Evolutionary conservation across 2,329 filamentous ascomycete species (phyloP).

Genomic region (Colletotrichum sublineola): DNA sequence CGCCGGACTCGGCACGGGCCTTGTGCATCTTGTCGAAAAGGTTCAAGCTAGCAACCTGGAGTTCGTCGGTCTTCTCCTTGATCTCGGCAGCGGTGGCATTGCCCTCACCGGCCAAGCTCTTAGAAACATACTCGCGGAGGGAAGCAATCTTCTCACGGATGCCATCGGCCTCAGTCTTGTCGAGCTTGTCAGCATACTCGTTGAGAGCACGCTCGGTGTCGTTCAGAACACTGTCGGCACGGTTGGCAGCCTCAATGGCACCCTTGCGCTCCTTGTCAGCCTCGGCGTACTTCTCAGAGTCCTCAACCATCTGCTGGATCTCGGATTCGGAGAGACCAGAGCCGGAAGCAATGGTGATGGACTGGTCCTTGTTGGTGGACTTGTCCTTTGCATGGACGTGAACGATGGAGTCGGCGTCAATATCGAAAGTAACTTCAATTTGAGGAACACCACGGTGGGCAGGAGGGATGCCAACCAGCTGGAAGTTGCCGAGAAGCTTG

Average conservation of each 20-base stretch:
- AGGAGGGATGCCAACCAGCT: conserved; percentile 96
- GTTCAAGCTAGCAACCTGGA: conserved; percentile 94
- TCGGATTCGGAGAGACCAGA: conserved; percentile 95
- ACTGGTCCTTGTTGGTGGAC: conserved; percentile 99
- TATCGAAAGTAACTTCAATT: conserved; percentile 98
- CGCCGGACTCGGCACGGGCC: conserved; percentile 78
- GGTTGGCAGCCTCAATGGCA: conserved; percentile 96
- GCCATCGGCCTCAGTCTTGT: conserved; percentile 93
- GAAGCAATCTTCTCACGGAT: conserved; percentile 93
- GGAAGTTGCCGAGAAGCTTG: conserved; percentile 99
- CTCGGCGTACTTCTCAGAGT: conserved; percentile 97
- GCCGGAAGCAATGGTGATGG: conserved; percentile 97
- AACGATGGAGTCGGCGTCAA: conserved; percentile 97
- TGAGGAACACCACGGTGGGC: conserved; percentile 97
- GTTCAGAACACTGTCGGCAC: conserved; percentile 94
- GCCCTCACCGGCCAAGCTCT: conserved; percentile 94
- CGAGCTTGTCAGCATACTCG: conserved; percentile 94
- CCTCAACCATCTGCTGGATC: conserved; percentile 97
- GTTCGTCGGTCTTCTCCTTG: conserved; percentile 98
- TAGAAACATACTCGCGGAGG: conserved; percentile 90
- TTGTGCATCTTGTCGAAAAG: conserved; percentile 99
- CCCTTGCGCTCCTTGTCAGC: conserved; percentile 96
- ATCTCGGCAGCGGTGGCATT: conserved; percentile 89
- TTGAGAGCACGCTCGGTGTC: conserved; percentile 98
- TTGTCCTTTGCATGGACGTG: conserved; percentile 99